Conservation (phyloP, 345 rosid genomes). For the Litchi chinensis region DNA sequence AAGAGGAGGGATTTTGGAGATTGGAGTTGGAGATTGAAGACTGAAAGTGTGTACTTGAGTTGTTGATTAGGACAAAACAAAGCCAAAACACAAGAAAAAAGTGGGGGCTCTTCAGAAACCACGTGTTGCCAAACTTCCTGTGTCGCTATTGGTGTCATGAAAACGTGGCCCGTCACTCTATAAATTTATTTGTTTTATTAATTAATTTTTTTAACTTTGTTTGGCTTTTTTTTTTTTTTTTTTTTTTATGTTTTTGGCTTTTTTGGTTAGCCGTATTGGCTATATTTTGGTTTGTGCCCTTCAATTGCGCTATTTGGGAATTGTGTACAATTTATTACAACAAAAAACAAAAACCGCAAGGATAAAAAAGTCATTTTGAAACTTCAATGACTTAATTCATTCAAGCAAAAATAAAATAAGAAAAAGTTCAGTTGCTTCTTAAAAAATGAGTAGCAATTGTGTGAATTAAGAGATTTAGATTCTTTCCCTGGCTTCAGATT, state of each 20-base stretch:
- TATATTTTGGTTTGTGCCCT: background rate
- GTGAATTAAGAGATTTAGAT: too few relatives aligned
- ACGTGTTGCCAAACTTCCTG: slow-evolving; percentile 42
- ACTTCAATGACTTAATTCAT: too few relatives aligned
- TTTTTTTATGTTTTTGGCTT: too few relatives aligned
- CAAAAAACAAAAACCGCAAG: too few relatives aligned
- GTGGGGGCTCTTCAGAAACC: slow-evolving; percentile 28
- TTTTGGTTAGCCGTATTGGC: background rate
- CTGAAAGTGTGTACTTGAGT: background rate
- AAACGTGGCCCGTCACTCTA: background rate
- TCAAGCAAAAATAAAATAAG: too few relatives aligned
- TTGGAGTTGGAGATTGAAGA: background rate
- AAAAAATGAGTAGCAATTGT: too few relatives aligned
- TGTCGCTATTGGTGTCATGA: slow-evolving; percentile 8
- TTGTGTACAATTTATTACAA: too few relatives aligned
- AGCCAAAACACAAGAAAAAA: background rate
- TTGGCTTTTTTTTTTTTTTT: too few relatives aligned
- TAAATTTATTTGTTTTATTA: background rate
- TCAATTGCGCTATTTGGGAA: background rate
- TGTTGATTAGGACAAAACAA: slow-evolving; percentile 14
- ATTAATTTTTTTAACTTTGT: background rate
- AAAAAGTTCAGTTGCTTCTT: too few relatives aligned
- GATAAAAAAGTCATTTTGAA: too few relatives aligned
- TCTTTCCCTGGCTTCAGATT: too few relatives aligned
- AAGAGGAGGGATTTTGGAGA: background rate